Conservation (phyloP, 1,139 yeast genomes). For the Yamadazyma dushanensis region DNA sequence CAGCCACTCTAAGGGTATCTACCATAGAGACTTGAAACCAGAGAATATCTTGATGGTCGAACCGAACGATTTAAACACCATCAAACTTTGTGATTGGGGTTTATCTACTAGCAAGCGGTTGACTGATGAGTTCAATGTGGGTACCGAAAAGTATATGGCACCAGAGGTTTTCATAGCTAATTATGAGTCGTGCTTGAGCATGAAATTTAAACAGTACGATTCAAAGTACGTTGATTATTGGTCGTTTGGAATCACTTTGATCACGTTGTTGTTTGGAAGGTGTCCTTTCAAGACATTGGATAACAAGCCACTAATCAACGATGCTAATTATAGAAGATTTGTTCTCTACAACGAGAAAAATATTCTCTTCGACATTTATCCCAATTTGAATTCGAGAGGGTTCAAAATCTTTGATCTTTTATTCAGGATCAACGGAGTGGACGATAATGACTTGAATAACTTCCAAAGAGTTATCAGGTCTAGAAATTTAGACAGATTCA, state of each 20-base stretch:
- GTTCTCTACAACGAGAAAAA: slow-evolving; percentile 33
- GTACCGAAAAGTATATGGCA: slow-evolving; percentile 60
- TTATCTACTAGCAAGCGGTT: slow-evolving; percentile 40
- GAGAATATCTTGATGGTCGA: slow-evolving; percentile 42
- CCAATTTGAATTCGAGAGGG: slow-evolving; percentile 39
- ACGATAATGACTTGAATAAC: slow-evolving; percentile 28
- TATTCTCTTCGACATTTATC: slow-evolving; percentile 43
- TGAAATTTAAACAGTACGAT: slow-evolving; percentile 29
- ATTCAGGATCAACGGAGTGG: slow-evolving; percentile 34
- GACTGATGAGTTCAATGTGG: slow-evolving; percentile 49
- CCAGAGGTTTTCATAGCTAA: slow-evolving; percentile 42
- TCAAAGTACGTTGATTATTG: slow-evolving; percentile 40
- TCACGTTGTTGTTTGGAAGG: slow-evolving; percentile 51
- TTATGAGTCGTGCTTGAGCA: slow-evolving; percentile 15
- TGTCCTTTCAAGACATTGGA: slow-evolving; percentile 36
- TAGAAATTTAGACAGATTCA: slow-evolving; percentile 30
- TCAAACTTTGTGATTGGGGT: slow-evolving; percentile 61
- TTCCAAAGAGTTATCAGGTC: slow-evolving; percentile 26
- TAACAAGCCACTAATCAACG: slow-evolving; percentile 23
- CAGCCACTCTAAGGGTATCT: slow-evolving; percentile 45
- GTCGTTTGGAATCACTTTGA: slow-evolving; percentile 44
- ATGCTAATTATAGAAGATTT: slow-evolving; percentile 41
- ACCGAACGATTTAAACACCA: slow-evolving; percentile 8
- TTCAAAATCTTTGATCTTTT: slow-evolving; percentile 34
- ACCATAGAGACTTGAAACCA: slow-evolving; percentile 57